Base-by-base conservation (phyloP, 768 basidiomycete genomes). In the Amanita rubescens region DNA sequence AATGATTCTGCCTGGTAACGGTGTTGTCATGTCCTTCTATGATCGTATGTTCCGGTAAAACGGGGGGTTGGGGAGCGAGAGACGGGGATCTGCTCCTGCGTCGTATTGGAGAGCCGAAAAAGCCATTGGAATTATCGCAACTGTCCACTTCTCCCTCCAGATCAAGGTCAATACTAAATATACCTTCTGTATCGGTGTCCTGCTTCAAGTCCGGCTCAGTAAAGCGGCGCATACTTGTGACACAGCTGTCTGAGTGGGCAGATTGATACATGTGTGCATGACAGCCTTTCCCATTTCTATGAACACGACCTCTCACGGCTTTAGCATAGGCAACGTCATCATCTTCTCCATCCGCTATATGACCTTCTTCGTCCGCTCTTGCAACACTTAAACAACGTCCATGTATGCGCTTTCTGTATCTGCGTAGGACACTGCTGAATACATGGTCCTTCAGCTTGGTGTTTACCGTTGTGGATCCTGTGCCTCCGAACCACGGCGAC, bases 381-480 rank as follows among this genome's bases (percentile, higher is more conserved):
- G 70, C 63, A 34, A 62, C 69, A 38, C 70, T 64, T 11, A 62
- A 62, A 59, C 67, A 67, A 27, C 71, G 67, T 20, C 71, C 72
- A 38, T 68, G 73, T 9, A 72, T 69, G 32, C 79, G 79, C 58
- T 80, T 79, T 35, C 79, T 76, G 54, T 92, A 80, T 54, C 89
- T 77, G 45, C 84, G 82, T 57, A 97, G 72, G 30, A 98, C 83
- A 15, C 90, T 88, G 56, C 82, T 88, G 65, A 99, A 95, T 43
- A 99, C 92, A 60, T 95, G 93, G 63, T 98, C 94, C 69, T 94
- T 94, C 54, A 99, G 73, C 65, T 82, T 90, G 35, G 88, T 92
- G 67, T 99, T 98, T 55, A 97, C 94, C 50, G 85, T 79, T 5
- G 96, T 98, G 12, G 89, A 91, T 1, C 95, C 95, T 2, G 86